A percentile compares a stretch with the other conserved stretches of the same genome.
Evolutionary conservation across 805 yeast genomes (phyloP).

Genomic region (Blastobotrys chiropterorum): DNA sequence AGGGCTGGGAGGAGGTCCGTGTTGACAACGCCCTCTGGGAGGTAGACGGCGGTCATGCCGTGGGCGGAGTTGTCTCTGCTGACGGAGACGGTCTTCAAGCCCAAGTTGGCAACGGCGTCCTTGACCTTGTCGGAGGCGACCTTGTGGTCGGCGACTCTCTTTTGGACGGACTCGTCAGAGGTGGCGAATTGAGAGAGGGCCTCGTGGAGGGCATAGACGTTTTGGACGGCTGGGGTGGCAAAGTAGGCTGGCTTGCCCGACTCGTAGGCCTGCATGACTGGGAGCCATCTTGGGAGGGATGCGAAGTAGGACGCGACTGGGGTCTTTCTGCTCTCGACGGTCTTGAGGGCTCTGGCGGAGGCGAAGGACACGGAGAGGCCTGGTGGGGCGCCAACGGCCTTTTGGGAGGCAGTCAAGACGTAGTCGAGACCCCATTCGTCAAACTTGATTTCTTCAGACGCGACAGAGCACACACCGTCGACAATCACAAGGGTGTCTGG

Average conservation of each 20-base stretch:
- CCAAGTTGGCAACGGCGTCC: slow-evolving; percentile 46
- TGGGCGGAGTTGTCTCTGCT: slow-evolving; percentile 63
- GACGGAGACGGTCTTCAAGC: slow-evolving; percentile 64
- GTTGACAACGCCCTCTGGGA: slow-evolving; percentile 69
- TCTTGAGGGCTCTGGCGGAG: slow-evolving; percentile 69
- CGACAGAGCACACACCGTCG: slow-evolving; percentile 94
- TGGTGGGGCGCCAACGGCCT: slow-evolving; percentile 91
- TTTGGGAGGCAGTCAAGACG: slow-evolving; percentile 88
- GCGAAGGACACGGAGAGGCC: slow-evolving; percentile 78
- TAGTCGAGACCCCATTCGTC: slow-evolving; percentile 87
- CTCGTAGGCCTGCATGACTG: slow-evolving; percentile 83
- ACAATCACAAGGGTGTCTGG: slow-evolving; percentile 82
- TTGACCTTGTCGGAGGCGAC: slow-evolving; percentile 62
- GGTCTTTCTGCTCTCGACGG: slow-evolving; percentile 43
- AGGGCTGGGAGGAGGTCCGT: slow-evolving; percentile 53
- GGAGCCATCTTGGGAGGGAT: slow-evolving; percentile 77
- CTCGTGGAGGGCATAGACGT: slow-evolving; percentile 70
- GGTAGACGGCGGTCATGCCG: slow-evolving; percentile 80
- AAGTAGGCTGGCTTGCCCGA: slow-evolving; percentile 73
- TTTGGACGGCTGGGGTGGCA: slow-evolving; percentile 95
- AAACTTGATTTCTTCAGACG: slow-evolving; percentile 78
- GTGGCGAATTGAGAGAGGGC: slow-evolving; percentile 65
- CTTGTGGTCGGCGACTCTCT: slow-evolving; percentile 58
- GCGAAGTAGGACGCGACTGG: slow-evolving; percentile 53
- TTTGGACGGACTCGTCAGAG: slow-evolving; percentile 40